Evolutionary conservation across 139 green algal genomes (phyloP), one percentile per base, ranked within the genome.

Genomic region (Tetradesmus lagerheimii): DNA sequence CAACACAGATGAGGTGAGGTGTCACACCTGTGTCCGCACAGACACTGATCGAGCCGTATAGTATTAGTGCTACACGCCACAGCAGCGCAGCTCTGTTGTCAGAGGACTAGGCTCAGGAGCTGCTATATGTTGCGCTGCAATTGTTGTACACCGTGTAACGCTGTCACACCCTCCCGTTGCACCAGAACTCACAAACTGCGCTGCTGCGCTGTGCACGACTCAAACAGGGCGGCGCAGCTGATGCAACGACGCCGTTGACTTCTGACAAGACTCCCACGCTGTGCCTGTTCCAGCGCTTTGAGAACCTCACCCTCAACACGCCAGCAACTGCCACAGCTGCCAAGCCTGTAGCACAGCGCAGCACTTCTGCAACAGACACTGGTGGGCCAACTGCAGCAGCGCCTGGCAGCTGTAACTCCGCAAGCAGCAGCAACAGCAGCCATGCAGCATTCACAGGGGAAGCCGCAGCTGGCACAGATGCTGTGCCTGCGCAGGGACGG

Each of bases 251-350:
- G 27, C 71, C 71, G 12, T 38, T 79, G 11, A 38, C 31, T n/a
- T 31, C 50, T 4, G 85, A 89, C 41, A 83, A 62, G 71, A 90
- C 86, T 16, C 86, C 86, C 14, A 78, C 74, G 6, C 23, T 82
- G n/a, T 84, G 86, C 38, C 75, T 90, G 2, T 90, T 90, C 41
- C n/a, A 84, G n/a, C 86, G 86, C 43, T 90, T 90, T 77, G 74
- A 90, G 34, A 74, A 31, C 34, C 86, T 90, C 45, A 83, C 86
- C 23, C 78, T 90, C 12, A 74, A 34, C 53, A 83, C 47, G 20
- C 43, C 86, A 43, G 75, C 45, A 66, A 38, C n/a, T 31, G n/a
- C 6, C 53, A 77, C 86, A 45, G 38, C 62, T 14, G 35, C 67
- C 41, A 77, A 25, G 86, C 74, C 75, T 27, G 45, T 37, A 37